phyloP scores from a whole-genome alignment of 495 filamentous ascomycete genomes.

The Penicillium lividum region DNA sequence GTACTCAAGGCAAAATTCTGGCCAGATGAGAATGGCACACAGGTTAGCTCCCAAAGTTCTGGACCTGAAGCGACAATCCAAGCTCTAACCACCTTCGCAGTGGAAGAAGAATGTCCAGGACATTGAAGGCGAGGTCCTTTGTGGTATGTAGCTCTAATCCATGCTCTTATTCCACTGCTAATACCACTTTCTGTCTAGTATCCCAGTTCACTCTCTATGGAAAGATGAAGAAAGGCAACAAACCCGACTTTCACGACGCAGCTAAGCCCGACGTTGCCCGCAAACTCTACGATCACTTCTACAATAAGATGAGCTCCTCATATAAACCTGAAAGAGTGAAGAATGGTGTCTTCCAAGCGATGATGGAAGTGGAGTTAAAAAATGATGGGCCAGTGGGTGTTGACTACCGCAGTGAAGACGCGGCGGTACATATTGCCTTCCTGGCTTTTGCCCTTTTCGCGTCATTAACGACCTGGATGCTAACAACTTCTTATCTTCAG shows the following conservation, averaged over 20 bases:
- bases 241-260: constrained; percentile 93
- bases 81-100: constrained; percentile 42
- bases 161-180: neutral
- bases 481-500: constrained; percentile 38
- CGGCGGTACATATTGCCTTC: constrained; percentile 56
- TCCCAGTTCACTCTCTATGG: constrained; percentile 97
- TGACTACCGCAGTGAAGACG: constrained; percentile 64
- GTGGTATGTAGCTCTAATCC: constrained; percentile 57
- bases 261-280: constrained; percentile 74
- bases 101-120: constrained; percentile 90
- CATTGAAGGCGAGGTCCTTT: constrained; percentile 85
- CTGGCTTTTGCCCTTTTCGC: constrained; percentile 27
- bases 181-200: constrained; percentile 51
- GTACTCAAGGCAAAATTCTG: constrained; percentile 88
- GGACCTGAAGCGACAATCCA: neutral
- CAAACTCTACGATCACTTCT: constrained; percentile 79
- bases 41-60: constrained; percentile 24
- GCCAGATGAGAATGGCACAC: constrained; percentile 60
- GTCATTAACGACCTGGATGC: constrained; percentile 15
- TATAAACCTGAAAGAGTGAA: constrained; percentile 80
- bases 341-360: constrained; percentile 94
- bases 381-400: constrained; percentile 94
- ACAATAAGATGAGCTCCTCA: constrained; percentile 68
- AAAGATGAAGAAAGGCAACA: constrained; percentile 88
- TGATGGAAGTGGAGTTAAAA: constrained; percentile 95